Conservation (phyloP, 441 rosid species). For the Croton laevigatus region DNA sequence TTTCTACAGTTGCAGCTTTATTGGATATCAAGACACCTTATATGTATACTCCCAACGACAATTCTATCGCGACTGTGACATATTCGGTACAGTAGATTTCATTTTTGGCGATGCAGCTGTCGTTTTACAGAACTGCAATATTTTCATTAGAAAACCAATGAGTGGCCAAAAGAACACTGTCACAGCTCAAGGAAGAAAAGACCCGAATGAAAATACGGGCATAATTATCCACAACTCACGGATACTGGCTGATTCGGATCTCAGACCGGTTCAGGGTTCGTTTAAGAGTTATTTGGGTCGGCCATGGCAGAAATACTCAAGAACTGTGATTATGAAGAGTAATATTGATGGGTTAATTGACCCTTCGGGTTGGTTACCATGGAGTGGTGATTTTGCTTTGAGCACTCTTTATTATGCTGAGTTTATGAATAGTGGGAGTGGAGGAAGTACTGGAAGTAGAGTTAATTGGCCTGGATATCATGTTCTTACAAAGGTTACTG, state of each 20-base stretch:
- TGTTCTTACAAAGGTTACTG: slow-evolving; percentile 31
- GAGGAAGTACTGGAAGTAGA: slow-evolving; percentile 46
- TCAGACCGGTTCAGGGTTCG: slow-evolving; percentile 40
- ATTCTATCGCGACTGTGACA: slow-evolving; percentile 66
- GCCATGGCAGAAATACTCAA: slow-evolving; percentile 81
- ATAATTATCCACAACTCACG: slow-evolving; percentile 77
- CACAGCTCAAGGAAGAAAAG: slow-evolving; percentile 57
- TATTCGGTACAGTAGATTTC: slow-evolving; percentile 67
- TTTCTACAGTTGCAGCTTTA: slow-evolving; percentile 59
- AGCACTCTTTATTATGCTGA: slow-evolving; percentile 70
- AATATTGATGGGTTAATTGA: slow-evolving; percentile 45
- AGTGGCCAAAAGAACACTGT: slow-evolving; percentile 50
- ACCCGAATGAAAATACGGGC: slow-evolving; percentile 52
- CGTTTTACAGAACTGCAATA: slow-evolving; percentile 50
- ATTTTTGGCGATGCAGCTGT: slow-evolving; percentile 53
- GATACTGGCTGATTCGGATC: slow-evolving; percentile 56
- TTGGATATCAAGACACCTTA: slow-evolving; percentile 84
- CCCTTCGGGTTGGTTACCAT: slow-evolving; percentile 85
- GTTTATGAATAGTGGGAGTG: slow-evolving; percentile 68
- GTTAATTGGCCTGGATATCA: slow-evolving; percentile 88
- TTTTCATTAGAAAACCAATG: slow-evolving; percentile 43
- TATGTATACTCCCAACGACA: slow-evolving; percentile 79
- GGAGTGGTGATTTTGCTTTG: slow-evolving; percentile 59
- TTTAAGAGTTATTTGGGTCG: slow-evolving; percentile 70
- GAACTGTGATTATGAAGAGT: slow-evolving; percentile 65